phyloP scores from a whole-genome alignment of 2,329 filamentous ascomycete species.

The Botrytis porri region DNA sequence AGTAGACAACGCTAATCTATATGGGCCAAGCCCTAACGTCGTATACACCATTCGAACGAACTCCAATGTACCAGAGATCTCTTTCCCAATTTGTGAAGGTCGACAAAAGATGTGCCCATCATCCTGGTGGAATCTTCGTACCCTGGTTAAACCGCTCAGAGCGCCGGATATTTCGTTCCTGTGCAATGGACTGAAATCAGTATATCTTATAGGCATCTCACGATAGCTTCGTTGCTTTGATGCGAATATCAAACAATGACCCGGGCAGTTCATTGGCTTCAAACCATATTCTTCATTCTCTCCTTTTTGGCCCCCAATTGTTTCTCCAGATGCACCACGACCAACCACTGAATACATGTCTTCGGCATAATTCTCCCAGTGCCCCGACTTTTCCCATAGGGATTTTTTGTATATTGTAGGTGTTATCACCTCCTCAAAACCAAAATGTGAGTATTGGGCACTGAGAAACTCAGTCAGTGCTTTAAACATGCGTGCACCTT shows the following conservation, averaged over 20 bases:
- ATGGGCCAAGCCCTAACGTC: constrained; percentile 67
- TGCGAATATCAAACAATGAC: constrained; percentile 81
- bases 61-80: constrained; percentile 70
- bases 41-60: constrained; percentile 72
- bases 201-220: constrained; percentile 78
- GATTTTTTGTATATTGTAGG: constrained; percentile 89
- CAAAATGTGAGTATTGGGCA: constrained; percentile 78
- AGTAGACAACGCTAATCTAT: constrained; percentile 75
- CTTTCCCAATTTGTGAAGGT: constrained; percentile 68
- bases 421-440: constrained; percentile 84
- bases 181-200: constrained; percentile 85
- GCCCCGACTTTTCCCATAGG: constrained; percentile 80
- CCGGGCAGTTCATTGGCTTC: constrained; percentile 93
- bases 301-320: constrained; percentile 44
- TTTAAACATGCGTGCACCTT: constrained; percentile 80
- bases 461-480: constrained; percentile 78
- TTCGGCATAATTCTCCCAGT: constrained; percentile 85
- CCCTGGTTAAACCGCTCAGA: constrained; percentile 76
- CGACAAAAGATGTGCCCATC: constrained; percentile 90
- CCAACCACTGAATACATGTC: constrained; percentile 85
- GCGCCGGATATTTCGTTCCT: constrained; percentile 82
- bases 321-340: constrained; percentile 32
- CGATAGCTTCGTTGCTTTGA: constrained; percentile 71
- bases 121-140: constrained; percentile 85
- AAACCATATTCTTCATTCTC: constrained; percentile 73